A percentile compares a stretch with the other conserved stretches of the same genome.
phyloP scores from a whole-genome alignment of 768 basidiomycete species.

The Trametes maxima region DNA sequence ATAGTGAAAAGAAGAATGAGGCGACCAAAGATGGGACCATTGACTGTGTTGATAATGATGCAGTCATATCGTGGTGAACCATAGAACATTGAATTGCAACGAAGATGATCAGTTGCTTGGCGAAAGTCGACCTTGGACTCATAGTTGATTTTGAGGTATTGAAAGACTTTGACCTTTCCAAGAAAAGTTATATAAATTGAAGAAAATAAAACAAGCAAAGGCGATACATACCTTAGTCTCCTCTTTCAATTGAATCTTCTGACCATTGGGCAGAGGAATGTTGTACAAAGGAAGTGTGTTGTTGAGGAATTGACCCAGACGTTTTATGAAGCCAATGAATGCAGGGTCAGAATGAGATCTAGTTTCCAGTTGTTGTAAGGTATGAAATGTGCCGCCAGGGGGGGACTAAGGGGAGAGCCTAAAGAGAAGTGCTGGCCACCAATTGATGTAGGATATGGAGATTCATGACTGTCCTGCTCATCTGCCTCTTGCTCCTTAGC shows the following conservation, averaged over 20 bases:
- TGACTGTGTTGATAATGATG: not conserved
- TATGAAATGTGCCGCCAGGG: not conserved
- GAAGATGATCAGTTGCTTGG: not conserved
- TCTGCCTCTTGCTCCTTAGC: not conserved
- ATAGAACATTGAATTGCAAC: constrained; percentile 13
- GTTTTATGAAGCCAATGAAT: not conserved
- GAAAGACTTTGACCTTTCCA: not conserved
- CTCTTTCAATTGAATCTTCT: too few relatives aligned
- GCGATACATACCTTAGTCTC: too few relatives aligned
- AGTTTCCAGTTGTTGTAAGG: not conserved
- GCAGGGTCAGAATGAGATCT: not conserved
- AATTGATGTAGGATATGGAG: not conserved
- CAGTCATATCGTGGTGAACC: not conserved
- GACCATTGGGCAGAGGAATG: too few relatives aligned
- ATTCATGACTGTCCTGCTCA: too few relatives aligned
- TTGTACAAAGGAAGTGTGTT: too few relatives aligned
- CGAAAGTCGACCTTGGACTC: constrained; percentile 3
- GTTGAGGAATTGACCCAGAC: too few relatives aligned
- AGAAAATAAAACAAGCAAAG: not conserved
- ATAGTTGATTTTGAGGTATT: constrained; percentile 4
- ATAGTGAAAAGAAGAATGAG: not conserved
- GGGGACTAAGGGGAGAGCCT: too few relatives aligned
- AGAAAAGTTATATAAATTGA: not conserved
- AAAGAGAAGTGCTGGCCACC: not conserved
- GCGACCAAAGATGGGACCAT: not conserved